phyloP scores from a whole-genome alignment of 768 basidiomycete species.

The Lactarius akahatsu region DNA sequence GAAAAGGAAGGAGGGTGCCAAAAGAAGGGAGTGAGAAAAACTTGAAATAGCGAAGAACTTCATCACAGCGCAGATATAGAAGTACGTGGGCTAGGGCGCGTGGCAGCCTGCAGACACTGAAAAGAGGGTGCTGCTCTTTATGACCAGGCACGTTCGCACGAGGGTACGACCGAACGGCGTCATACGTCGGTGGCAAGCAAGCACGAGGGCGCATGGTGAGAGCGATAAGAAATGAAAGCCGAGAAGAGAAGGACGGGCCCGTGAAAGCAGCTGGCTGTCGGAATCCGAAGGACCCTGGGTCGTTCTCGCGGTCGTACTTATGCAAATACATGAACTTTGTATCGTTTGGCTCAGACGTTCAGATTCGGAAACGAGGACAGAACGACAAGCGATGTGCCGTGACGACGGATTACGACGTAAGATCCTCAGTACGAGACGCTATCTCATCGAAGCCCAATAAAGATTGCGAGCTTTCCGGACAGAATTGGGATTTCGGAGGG shows the following conservation, averaged over 20 bases:
- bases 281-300: conserved; percentile 9
- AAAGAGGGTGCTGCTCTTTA: conserved; percentile 16
- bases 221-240: conserved; percentile 15
- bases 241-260: conserved; percentile 14
- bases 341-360: not conserved
- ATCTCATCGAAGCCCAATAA: not conserved
- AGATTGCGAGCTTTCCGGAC: not conserved
- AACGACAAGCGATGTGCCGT: not conserved
- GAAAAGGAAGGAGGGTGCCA: conserved; percentile 7
- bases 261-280: not conserved
- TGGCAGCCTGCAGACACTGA: conserved; percentile 4
- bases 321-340: conserved; percentile 8
- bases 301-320: not conserved
- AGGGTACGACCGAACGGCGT: not conserved
- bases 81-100: not conserved
- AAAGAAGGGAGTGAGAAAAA: not conserved
- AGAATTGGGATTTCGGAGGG: not conserved
- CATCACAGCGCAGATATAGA: conserved; percentile 9
- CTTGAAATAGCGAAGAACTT: conserved; percentile 2
- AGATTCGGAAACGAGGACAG: not conserved
- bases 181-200: conserved; percentile 9
- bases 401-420: not conserved
- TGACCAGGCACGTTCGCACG: conserved; percentile 19
- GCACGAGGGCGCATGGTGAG: not conserved
- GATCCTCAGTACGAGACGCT: not conserved